Percentiles rank a stretch among this genome's conserved stretches.
These are phyloP conservation scores for Bipolaris zeicola DNA, from an alignment of 2,329 filamentous ascomycete genomes.

Conservation along the genomic window DNA sequence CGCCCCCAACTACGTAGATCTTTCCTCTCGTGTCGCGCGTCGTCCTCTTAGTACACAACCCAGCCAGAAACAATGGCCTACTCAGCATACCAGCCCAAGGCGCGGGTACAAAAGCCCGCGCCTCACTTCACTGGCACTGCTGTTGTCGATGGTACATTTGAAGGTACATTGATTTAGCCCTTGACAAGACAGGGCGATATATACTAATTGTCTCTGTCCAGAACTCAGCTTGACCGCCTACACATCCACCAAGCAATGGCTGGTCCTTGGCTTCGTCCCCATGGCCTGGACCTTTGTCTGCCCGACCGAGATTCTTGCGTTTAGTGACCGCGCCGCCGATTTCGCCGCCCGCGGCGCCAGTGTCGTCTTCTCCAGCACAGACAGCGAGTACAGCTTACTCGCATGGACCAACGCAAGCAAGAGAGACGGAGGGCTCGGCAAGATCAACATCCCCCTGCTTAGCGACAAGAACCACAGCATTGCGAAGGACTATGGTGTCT, in stretches of 20 bases:
- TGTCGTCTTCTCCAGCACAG: slow-evolving; percentile 66
- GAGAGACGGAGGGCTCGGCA: slow-evolving; percentile 66
- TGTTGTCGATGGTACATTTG: slow-evolving; percentile 49
- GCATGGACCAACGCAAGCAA: slow-evolving; percentile 65
- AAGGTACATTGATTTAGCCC: slow-evolving; percentile 37
- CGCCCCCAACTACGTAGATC: background rate
- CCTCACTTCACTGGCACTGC: slow-evolving; percentile 47
- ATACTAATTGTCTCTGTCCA: slow-evolving; percentile 24
- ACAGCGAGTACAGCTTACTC: slow-evolving; percentile 63
- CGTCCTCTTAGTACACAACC: slow-evolving; percentile 2
- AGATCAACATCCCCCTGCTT: slow-evolving; percentile 65
- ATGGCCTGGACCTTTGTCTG: slow-evolving; percentile 73
- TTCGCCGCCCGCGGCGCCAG: slow-evolving; percentile 64
- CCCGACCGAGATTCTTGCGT: slow-evolving; percentile 69
- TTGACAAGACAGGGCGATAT: background rate
- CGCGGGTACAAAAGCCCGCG: slow-evolving; percentile 49
- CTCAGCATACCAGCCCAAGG: slow-evolving; percentile 45
- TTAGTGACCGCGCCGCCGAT: slow-evolving; percentile 65
- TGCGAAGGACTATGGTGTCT: slow-evolving; percentile 65
- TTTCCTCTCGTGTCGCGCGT: slow-evolving; percentile 20
- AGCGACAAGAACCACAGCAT: slow-evolving; percentile 67
- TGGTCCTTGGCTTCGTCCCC: slow-evolving; percentile 69
- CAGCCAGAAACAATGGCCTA: slow-evolving; percentile 37
- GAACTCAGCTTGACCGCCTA: slow-evolving; percentile 49
- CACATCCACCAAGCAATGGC: slow-evolving; percentile 58